Conservation (phyloP, 352 stramenopile genomes). For the Peronospora destructor region DNA sequence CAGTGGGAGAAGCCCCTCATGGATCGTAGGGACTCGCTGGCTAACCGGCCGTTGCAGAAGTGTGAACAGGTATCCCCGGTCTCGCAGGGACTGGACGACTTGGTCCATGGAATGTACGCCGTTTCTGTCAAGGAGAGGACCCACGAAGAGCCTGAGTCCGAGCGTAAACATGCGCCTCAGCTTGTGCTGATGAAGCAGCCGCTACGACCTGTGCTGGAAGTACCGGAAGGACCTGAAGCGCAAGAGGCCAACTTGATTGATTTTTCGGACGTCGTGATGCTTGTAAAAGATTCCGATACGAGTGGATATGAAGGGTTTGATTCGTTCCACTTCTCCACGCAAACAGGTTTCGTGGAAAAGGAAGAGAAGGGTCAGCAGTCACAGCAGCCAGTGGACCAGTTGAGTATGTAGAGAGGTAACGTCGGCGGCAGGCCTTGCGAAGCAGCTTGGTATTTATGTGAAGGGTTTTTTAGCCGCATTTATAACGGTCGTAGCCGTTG, state of each 20-base stretch:
- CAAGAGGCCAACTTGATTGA: slow-evolving; percentile 54
- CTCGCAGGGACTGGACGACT: slow-evolving; percentile 27
- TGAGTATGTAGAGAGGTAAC: slow-evolving; percentile 28
- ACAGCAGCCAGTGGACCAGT: slow-evolving; percentile 33
- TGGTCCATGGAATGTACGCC: slow-evolving; percentile 21
- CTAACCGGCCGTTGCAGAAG: slow-evolving; percentile 25
- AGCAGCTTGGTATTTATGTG: slow-evolving; percentile 34
- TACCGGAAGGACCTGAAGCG: slow-evolving; percentile 18
- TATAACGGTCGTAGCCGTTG: slow-evolving; percentile 1
- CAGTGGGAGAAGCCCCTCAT: slow-evolving; percentile 76
- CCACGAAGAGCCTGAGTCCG: slow-evolving; percentile 23
- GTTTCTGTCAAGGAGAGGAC: slow-evolving; percentile 17
- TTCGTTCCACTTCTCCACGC: slow-evolving; percentile 33
- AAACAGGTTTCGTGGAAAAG: slow-evolving; percentile 14
- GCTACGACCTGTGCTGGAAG: slow-evolving; percentile 27
- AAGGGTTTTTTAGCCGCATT: slow-evolving; percentile 16
- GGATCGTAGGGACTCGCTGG: slow-evolving; percentile 35
- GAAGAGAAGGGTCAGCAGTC: slow-evolving; percentile 24
- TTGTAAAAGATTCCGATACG: slow-evolving; percentile 14
- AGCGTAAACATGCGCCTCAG: slow-evolving; percentile 18
- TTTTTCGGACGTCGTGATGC: slow-evolving; percentile 53
- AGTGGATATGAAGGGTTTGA: slow-evolving; percentile 32
- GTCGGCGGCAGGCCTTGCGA: slow-evolving; percentile 2
- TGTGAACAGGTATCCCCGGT: slow-evolving; percentile 31
- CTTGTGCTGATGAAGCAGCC: slow-evolving; percentile 27